Conservation (phyloP, 2,329 filamentous ascomycete genomes). For the Fusarium nisikadoi region DNA sequence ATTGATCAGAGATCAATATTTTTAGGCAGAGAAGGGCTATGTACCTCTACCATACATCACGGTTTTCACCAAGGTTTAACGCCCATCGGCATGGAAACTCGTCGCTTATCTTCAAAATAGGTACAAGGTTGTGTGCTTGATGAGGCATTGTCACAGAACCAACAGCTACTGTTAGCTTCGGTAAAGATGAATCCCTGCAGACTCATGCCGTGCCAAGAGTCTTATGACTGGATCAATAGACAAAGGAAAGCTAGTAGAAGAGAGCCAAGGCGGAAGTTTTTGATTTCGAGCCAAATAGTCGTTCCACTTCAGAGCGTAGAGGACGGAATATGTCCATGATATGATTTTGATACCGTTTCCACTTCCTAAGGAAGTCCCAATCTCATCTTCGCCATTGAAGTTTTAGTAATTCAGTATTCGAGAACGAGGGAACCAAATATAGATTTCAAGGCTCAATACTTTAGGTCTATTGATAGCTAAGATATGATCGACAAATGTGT, state of each 20-base stretch:
- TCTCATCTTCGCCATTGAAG: background rate
- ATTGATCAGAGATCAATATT: background rate
- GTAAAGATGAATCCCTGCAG: background rate
- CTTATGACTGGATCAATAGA: background rate
- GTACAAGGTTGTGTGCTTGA: background rate
- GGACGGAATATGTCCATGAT: background rate
- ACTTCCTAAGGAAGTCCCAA: background rate
- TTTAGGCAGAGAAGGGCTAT: background rate
- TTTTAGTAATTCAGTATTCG: background rate
- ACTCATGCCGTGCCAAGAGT: background rate
- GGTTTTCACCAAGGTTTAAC: conserved; percentile 8
- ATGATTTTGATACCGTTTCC: background rate
- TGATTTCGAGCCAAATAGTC: background rate
- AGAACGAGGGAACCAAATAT: background rate
- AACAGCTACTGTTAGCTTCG: background rate
- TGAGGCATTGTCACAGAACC: background rate
- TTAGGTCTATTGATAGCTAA: background rate
- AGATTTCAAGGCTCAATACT: background rate
- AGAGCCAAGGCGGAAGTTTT: background rate
- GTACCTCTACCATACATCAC: background rate
- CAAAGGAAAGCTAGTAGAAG: background rate
- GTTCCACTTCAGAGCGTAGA: background rate
- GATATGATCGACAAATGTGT: background rate
- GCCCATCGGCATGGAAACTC: background rate
- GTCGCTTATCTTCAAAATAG: background rate